Evolutionary conservation across 1,284 basidiomycete species (phyloP).

Genomic region (Marasmius tenuissimus): DNA sequence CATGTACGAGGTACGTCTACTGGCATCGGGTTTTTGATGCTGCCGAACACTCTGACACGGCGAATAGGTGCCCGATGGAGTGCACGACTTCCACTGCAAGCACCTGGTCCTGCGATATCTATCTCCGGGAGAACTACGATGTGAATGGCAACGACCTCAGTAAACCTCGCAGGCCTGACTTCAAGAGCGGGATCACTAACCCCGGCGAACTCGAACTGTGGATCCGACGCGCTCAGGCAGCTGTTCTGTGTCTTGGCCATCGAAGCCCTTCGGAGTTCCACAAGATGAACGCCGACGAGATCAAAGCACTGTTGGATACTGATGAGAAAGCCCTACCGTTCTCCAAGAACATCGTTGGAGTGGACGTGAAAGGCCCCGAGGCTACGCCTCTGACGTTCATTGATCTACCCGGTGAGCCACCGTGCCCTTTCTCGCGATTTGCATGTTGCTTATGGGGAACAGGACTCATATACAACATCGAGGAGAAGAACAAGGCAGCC

Average conservation of each 20-base stretch:
- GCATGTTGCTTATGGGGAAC: neutral
- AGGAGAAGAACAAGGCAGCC: conserved; percentile 34
- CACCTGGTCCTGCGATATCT: conserved; percentile 53
- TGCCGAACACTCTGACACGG: neutral
- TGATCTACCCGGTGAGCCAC: conserved; percentile 48
- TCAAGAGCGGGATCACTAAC: conserved; percentile 38
- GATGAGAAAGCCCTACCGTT: conserved; percentile 38
- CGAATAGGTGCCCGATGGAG: conserved; percentile 55
- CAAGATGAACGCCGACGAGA: conserved; percentile 28
- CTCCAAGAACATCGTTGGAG: conserved; percentile 54
- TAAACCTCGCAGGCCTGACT: conserved; percentile 24
- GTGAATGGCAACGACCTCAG: conserved; percentile 19
- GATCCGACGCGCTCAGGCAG: conserved; percentile 59
- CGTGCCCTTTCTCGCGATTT: conserved; percentile 1
- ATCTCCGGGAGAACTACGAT: conserved; percentile 42
- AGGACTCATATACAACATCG: conserved; percentile 30
- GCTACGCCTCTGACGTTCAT: conserved; percentile 51
- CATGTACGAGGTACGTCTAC: conserved; percentile 49
- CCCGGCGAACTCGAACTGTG: conserved; percentile 47
- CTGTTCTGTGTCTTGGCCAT: conserved; percentile 47
- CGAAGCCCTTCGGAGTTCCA: conserved; percentile 31
- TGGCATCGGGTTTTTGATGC: neutral
- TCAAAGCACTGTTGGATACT: conserved; percentile 22
- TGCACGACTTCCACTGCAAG: conserved; percentile 45
- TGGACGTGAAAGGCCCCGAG: conserved; percentile 35